Evolutionary conservation across 306 rosid genomes (phyloP).

Genomic region (Inga oerstediana): DNA sequence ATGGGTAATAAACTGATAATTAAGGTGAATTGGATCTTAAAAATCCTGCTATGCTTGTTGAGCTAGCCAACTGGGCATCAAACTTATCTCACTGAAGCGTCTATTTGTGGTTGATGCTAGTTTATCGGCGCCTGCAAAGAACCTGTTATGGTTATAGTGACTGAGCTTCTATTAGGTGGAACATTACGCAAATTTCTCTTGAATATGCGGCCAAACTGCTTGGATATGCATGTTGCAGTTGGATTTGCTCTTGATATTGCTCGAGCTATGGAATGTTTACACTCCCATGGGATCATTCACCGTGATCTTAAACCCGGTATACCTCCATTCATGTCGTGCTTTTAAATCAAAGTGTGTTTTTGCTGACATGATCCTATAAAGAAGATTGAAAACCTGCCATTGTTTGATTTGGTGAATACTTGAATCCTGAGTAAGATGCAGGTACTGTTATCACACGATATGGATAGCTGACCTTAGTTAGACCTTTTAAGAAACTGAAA

Average conservation of each 20-base stretch:
- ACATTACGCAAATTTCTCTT: conserved; percentile 82
- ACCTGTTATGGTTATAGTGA: conserved; percentile 95
- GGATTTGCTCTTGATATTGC: conserved; percentile 43
- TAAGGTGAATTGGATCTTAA: conserved; percentile 19
- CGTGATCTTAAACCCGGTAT: conserved; percentile 96
- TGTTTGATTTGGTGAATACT: conserved; percentile 16
- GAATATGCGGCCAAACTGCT: conserved; percentile 44
- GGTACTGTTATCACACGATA: conserved; percentile 5
- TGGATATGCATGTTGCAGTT: conserved; percentile 33
- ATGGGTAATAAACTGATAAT: neutral
- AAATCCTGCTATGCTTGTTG: conserved; percentile 13
- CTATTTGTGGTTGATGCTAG: conserved; percentile 48
- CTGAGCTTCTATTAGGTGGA: conserved; percentile 88
- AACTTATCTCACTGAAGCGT: conserved; percentile 31
- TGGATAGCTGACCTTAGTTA: conserved; percentile 16
- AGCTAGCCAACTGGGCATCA: neutral
- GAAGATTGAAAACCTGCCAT: neutral
- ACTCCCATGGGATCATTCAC: conserved; percentile 94
- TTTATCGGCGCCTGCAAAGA: conserved; percentile 97
- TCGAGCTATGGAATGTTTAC: conserved; percentile 48
- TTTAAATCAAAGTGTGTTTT: conserved; percentile 7
- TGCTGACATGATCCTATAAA: conserved; percentile 3
- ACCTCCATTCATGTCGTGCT: conserved; percentile 11
- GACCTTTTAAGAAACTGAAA: conserved; percentile 12
- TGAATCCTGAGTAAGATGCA: conserved; percentile 5